Percentiles rank a stretch among this genome's conserved stretches.
Conservation (phyloP, 495 filamentous ascomycete species). For the Parathielavia appendiculata region DNA sequence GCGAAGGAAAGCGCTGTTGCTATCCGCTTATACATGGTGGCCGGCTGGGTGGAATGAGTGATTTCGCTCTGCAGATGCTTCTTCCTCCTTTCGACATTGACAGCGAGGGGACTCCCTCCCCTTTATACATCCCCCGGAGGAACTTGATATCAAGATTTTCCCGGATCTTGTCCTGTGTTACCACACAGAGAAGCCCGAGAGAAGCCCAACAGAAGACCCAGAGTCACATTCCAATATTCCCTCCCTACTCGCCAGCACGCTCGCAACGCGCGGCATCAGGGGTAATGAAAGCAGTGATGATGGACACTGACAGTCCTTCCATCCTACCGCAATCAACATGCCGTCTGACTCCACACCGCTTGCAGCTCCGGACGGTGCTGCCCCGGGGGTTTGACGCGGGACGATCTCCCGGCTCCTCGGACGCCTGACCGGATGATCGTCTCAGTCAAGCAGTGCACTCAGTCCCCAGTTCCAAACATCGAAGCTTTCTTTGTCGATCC, state of each 20-base stretch:
- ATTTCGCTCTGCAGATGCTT: slow-evolving; percentile 6
- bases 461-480: neutral
- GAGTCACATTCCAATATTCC: neutral
- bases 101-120: neutral
- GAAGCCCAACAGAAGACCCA: neutral
- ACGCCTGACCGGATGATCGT: too few relatives aligned
- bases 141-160: neutral
- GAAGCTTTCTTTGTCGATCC: neutral
- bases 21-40: slow-evolving; percentile 23
- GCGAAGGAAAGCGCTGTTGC: slow-evolving; percentile 33
- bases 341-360: neutral
- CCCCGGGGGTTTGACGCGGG: slow-evolving; percentile 8
- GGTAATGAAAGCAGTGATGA: neutral
- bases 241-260: neutral
- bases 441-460: too few relatives aligned
- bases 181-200: slow-evolving; percentile 5
- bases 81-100: neutral
- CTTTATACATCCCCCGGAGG: neutral
- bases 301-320: neutral
- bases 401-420: slow-evolving; percentile 14
- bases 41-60: neutral
- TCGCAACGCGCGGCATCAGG: neutral
- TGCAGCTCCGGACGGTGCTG: slow-evolving; percentile 4
- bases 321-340: slow-evolving; percentile 1
- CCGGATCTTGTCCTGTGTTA: neutral